phyloP scores from a whole-genome alignment of 2,329 filamentous ascomycete genomes.

The Aspergillus melleus region DNA sequence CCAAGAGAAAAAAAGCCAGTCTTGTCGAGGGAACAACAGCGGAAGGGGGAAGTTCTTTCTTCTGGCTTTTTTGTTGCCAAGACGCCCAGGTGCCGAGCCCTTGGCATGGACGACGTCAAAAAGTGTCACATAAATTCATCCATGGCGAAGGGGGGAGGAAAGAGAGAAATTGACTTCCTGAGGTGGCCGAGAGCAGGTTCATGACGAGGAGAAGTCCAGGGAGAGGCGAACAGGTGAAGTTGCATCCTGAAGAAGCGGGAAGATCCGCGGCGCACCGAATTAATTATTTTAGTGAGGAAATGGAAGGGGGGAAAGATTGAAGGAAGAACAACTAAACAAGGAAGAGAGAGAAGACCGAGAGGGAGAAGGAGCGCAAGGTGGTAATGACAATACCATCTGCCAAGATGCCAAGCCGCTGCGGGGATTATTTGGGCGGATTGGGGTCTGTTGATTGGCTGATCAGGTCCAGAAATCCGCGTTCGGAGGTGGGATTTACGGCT shows the following conservation, averaged over 20 bases:
- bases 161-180: neutral
- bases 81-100: conserved; percentile 35
- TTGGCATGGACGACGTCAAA: conserved; percentile 27
- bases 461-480: conserved; percentile 10
- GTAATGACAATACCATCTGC: conserved; percentile 4
- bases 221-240: neutral
- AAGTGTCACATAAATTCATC: conserved; percentile 6
- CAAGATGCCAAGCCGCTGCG: conserved; percentile 24
- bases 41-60: conserved; percentile 16
- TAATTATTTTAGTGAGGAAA: neutral
- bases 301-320: neutral
- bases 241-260: neutral
- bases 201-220: neutral
- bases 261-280: neutral
- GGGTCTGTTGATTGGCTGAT: conserved; percentile 10
- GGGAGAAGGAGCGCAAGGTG: neutral
- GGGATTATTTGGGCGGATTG: conserved; percentile 10
- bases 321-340: neutral
- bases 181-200: neutral
- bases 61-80: conserved; percentile 22
- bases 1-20: conserved; percentile 17
- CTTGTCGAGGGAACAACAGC: conserved; percentile 21
- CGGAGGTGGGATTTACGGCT: conserved; percentile 18
- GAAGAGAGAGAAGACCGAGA: no score
- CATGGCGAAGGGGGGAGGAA: neutral